Percentiles rank a stretch among this genome's conserved stretches.
phyloP scores from a whole-genome alignment of 169 alveolate genomes.

The Eimeria necatrix region DNA sequence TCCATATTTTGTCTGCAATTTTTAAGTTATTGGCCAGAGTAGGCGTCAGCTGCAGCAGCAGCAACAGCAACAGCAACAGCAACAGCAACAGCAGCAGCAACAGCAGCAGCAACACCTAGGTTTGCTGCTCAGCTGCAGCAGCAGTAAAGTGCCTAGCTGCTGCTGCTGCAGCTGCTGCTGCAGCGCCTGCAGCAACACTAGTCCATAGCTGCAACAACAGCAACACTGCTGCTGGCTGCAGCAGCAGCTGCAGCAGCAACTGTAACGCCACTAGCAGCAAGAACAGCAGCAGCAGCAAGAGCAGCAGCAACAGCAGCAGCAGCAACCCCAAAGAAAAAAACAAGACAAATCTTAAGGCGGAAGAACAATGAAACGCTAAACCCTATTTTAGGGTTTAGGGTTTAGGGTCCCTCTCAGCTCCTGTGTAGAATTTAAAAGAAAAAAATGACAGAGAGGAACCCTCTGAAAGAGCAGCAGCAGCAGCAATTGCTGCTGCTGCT shows the following conservation, averaged over 20 bases:
- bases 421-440: background rate
- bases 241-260: conserved; percentile 17
- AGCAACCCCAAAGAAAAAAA: background rate
- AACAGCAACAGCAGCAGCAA: background rate
- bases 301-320: conserved; percentile 18
- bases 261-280: conserved; percentile 15
- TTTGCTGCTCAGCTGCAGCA: background rate
- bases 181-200: background rate
- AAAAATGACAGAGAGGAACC: background rate
- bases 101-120: background rate
- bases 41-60: background rate
- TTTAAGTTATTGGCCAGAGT: background rate
- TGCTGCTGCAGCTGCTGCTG: background rate
- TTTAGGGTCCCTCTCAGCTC: background rate
- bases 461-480: conserved; percentile 4
- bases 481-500: conserved; percentile 36
- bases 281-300: conserved; percentile 37
- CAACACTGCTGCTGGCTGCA: background rate
- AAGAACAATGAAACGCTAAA: no score
- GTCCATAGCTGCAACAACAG: conserved; percentile 27
- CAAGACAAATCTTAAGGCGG: background rate
- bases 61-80: conserved; percentile 19
- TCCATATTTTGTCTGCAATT: conserved; percentile 12
- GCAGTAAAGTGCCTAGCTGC: conserved; percentile 13
- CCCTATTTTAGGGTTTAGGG: conserved; percentile 41